Evolutionary conservation across 768 basidiomycete species (phyloP).

Genomic region (Termitomyces sp.): DNA sequence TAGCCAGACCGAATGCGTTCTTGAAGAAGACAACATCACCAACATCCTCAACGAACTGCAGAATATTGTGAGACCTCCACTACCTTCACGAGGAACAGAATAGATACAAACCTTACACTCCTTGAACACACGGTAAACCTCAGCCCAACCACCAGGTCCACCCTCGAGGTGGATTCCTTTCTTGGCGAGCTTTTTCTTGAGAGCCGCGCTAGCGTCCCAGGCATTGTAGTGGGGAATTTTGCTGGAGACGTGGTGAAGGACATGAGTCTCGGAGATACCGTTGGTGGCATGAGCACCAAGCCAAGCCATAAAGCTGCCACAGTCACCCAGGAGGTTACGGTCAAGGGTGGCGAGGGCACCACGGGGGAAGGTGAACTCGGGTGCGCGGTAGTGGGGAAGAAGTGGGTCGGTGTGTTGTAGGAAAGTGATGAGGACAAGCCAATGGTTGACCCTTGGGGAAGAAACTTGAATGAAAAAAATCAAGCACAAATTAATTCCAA

Average conservation of each 20-base stretch:
- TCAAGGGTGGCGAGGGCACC: constrained; percentile 93
- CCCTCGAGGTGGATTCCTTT: constrained; percentile 63
- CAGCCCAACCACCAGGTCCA: constrained; percentile 73
- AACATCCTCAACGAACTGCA: constrained; percentile 87
- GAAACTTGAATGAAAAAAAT: not conserved
- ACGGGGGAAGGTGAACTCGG: constrained; percentile 89
- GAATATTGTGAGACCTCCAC: not conserved
- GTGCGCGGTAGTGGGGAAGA: constrained; percentile 88
- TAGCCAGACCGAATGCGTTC: constrained; percentile 76
- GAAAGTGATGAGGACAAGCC: constrained; percentile 96
- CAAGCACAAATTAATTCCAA: not conserved
- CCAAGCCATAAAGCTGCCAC: constrained; percentile 77
- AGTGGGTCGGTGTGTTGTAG: constrained; percentile 96
- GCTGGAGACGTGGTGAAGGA: constrained; percentile 86
- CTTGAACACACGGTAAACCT: constrained; percentile 71
- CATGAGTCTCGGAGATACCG: constrained; percentile 93
- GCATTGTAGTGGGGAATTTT: constrained; percentile 97
- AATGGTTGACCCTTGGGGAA: constrained; percentile 71
- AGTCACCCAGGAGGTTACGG: constrained; percentile 72
- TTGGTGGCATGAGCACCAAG: constrained; percentile 83
- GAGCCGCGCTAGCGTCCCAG: constrained; percentile 86
- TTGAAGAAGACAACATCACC: constrained; percentile 91
- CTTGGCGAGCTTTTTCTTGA: constrained; percentile 70
- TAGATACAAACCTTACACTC: constrained; percentile 62
- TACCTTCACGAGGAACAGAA: not conserved